Base-by-base conservation (phyloP, 805 yeast genomes). In the Hyphopichia homilentoma region DNA sequence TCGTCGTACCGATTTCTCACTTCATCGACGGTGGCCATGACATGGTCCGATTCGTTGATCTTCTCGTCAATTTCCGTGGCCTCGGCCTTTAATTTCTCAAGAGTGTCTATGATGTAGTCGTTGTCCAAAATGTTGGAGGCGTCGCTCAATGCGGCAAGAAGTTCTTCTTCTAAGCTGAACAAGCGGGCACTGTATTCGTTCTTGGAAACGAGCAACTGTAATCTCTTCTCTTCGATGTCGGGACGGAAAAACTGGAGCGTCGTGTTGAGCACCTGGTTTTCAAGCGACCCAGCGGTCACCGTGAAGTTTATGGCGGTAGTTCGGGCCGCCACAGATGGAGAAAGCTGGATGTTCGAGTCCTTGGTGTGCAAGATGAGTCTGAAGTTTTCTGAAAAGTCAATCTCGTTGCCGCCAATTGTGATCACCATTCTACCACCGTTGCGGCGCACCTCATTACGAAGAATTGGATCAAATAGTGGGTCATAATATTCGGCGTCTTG, bases 401-500 rank as follows among this genome's bases (percentile, higher is more conserved):
- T 63, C 4, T 75, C 77, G 23, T 71, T 74, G 1, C 68, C 68
- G 0, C 87, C 90, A 6, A 89, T 44, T 14, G 61, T 64, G 1
- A 87, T 69, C 31, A 84, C 52, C 5, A 65, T 54, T 28, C 96
- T 65, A 0, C 93, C 93, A 3, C 96, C 96, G 18, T 79, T 66
- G 18, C 68, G 62, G 18, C 69, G 68, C 23, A 75, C 67, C 37
- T 87, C 95, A 20, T 66, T 64, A 28, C 75, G 68, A 29, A 90
- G 54, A 1, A 90, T 55, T 0, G 82, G 68, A 35, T 74, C 74
- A 7, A 90, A 49, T 6, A 84, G 58, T 0, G 96, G 95, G 50
- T 90, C 90, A 48, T 74, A 79, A 42, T 70, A 61, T 48, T 90
- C 97, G 3, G 89, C 88, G 57, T 90, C 90, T 43, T 77, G 77